A percentile compares a stretch with the other conserved stretches of the same genome.
phyloP scores from a whole-genome alignment of 352 stramenopile species.

The Phytophthora idaei region DNA sequence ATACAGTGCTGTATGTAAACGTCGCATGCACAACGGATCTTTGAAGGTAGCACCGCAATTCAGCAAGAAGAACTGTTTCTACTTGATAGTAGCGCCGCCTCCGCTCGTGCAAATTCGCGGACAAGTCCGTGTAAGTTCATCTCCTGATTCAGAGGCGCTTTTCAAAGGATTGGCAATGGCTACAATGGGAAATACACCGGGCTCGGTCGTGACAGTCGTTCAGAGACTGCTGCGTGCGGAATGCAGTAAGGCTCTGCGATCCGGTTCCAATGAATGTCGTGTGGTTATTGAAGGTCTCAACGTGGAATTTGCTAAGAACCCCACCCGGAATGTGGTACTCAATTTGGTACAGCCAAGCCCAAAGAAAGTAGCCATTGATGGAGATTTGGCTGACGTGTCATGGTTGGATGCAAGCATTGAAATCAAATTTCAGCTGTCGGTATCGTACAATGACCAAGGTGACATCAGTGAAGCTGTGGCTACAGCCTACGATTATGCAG shows the following conservation, averaged over 20 bases:
- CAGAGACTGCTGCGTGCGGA: slow-evolving; percentile 49
- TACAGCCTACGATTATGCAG: slow-evolving; percentile 39
- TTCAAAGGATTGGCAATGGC: slow-evolving; percentile 43
- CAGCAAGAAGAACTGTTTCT: slow-evolving; percentile 47
- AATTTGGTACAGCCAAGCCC: slow-evolving; percentile 20
- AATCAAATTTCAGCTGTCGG: slow-evolving; percentile 47
- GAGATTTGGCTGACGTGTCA: slow-evolving; percentile 6
- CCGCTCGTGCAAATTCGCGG: slow-evolving; percentile 53
- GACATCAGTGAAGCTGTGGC: slow-evolving; percentile 40
- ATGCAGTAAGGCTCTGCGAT: slow-evolving; percentile 35
- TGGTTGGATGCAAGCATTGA: slow-evolving; percentile 32
- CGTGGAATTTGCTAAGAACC: slow-evolving; percentile 35
- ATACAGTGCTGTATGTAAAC: slow-evolving; percentile 29
- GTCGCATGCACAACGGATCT: neutral
- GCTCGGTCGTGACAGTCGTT: slow-evolving; percentile 31
- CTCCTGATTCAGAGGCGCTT: slow-evolving; percentile 24
- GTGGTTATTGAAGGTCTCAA: slow-evolving; percentile 40
- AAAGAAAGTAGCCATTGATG: slow-evolving; percentile 12
- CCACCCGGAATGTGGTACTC: slow-evolving; percentile 26
- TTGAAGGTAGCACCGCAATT: slow-evolving; percentile 25
- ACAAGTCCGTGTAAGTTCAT: slow-evolving; percentile 33
- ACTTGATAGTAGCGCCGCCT: slow-evolving; percentile 50
- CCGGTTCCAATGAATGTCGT: slow-evolving; percentile 51
- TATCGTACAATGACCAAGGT: slow-evolving; percentile 51
- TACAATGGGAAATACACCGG: slow-evolving; percentile 15